These are phyloP conservation scores for Pisolithus thermaeus DNA, from an alignment of 1,284 basidiomycete genomes.

Conservation along the genomic window DNA sequence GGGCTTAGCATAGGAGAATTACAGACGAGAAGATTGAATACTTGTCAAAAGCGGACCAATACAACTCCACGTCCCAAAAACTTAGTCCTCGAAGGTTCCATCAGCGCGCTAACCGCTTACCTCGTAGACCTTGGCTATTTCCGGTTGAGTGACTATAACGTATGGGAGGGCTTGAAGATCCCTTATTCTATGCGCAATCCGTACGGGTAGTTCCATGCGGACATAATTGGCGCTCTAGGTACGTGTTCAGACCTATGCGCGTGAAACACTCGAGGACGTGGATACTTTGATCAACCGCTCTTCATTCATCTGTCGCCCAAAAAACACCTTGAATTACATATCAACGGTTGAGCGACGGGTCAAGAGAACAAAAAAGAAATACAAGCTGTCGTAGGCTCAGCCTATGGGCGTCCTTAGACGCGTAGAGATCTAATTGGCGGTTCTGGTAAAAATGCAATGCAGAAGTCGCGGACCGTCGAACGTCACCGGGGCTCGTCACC, in stretches of 20 bases:
- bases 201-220: conserved; percentile 80
- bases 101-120: conserved; percentile 34
- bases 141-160: conserved; percentile 83
- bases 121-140: conserved; percentile 81
- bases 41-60: conserved; percentile 82
- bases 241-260: not conserved
- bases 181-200: conserved; percentile 83
- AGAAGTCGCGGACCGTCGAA: conserved; percentile 35
- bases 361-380: conserved; percentile 7
- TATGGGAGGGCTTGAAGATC: conserved; percentile 86
- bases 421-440: conserved; percentile 77
- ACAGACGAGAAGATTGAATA: conserved; percentile 24
- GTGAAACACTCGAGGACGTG: not conserved
- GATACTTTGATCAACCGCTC: conserved; percentile 67
- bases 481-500: not conserved
- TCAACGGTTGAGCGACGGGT: conserved; percentile 7
- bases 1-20: conserved; percentile 9
- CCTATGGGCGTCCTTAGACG: conserved; percentile 65
- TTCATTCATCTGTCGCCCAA: conserved; percentile 70
- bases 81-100: not conserved
- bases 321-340: conserved; percentile 47
- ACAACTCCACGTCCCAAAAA: conserved; percentile 43
- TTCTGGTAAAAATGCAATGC: conserved; percentile 81
- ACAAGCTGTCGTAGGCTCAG: conserved; percentile 81
- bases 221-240: conserved; percentile 83